Conservation (phyloP, 1,139 yeast species). For the Pichia cactophila region DNA sequence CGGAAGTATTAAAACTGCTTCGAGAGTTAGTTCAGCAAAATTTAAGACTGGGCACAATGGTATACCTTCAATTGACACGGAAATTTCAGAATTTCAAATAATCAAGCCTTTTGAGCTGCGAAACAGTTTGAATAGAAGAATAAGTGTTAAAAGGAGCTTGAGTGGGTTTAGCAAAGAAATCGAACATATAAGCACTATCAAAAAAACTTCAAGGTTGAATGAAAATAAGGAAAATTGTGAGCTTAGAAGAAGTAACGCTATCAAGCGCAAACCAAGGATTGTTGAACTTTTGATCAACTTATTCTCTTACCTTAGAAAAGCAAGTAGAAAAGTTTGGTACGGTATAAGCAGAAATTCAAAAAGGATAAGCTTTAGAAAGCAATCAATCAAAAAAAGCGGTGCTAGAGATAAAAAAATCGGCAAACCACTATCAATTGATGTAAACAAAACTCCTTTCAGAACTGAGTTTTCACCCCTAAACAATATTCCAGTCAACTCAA, state of each 20-base stretch:
- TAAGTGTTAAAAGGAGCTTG: neutral
- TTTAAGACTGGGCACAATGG: neutral
- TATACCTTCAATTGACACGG: neutral
- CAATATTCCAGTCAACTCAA: neutral
- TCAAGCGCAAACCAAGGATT: conserved; percentile 24
- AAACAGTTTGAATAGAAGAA: neutral
- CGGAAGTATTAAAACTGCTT: neutral
- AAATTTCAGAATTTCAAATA: neutral
- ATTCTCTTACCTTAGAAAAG: conserved; percentile 10
- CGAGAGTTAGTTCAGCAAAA: neutral
- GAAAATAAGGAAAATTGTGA: conserved; percentile 1
- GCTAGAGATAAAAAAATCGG: conserved; percentile 7
- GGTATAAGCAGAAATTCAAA: conserved; percentile 10
- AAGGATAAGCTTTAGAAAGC: conserved; percentile 9
- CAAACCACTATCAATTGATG: conserved; percentile 12
- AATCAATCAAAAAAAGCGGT: neutral
- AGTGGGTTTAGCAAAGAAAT: neutral
- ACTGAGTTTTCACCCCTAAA: conserved; percentile 3
- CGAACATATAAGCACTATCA: neutral
- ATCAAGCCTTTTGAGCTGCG: conserved; percentile 3
- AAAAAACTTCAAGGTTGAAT: neutral
- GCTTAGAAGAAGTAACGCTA: conserved; percentile 25
- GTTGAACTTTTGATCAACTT: conserved; percentile 15
- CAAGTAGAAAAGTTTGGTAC: conserved; percentile 16
- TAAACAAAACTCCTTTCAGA: conserved; percentile 10